Evolutionary conservation across 2,329 filamentous ascomycete species (phyloP).

Genomic region (Fusarium liriodendri): DNA sequence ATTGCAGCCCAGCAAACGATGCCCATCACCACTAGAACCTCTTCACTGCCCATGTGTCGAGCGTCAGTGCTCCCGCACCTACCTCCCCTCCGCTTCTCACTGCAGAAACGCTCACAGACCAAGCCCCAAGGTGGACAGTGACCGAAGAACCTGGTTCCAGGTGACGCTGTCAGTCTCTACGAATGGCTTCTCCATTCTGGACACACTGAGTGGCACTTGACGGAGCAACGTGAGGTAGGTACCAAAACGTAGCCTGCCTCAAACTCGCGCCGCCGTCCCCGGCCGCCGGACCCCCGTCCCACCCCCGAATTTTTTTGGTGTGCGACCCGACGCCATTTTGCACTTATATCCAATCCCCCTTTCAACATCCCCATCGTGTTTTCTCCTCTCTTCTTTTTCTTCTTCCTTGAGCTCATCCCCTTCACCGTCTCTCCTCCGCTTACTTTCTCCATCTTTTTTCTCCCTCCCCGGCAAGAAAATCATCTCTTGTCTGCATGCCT

Average conservation of each 20-base stretch:
- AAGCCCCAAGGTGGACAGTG: constrained; percentile 7
- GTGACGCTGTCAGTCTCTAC: constrained; percentile 8
- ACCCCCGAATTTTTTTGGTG: constrained; percentile 33
- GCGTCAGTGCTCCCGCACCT: constrained; percentile 29
- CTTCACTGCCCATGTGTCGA: constrained; percentile 4
- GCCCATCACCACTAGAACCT: not conserved
- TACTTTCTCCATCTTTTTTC: not conserved
- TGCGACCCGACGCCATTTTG: constrained; percentile 25
- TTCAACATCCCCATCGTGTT: constrained; percentile 28
- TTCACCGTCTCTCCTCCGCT: constrained; percentile 18
- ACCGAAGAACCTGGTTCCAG: constrained; percentile 6
- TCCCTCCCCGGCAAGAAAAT: not conserved
- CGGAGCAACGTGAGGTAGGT: not conserved
- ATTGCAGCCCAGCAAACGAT: constrained; percentile 24
- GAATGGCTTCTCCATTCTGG: constrained; percentile 23
- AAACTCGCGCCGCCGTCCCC: constrained; percentile 6
- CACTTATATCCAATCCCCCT: constrained; percentile 42
- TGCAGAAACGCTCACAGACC: constrained; percentile 39
- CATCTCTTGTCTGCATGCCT: constrained; percentile 18
- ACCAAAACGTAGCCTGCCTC: constrained; percentile 1
- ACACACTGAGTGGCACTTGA: not conserved
- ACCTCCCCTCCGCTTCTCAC: constrained; percentile 4
- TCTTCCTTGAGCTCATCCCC: constrained; percentile 12
- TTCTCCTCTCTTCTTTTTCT: constrained; percentile 13
- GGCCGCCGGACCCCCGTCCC: constrained; percentile 12